Conservation (phyloP, 1,139 yeast species). For the Debaryomyces udenii region DNA sequence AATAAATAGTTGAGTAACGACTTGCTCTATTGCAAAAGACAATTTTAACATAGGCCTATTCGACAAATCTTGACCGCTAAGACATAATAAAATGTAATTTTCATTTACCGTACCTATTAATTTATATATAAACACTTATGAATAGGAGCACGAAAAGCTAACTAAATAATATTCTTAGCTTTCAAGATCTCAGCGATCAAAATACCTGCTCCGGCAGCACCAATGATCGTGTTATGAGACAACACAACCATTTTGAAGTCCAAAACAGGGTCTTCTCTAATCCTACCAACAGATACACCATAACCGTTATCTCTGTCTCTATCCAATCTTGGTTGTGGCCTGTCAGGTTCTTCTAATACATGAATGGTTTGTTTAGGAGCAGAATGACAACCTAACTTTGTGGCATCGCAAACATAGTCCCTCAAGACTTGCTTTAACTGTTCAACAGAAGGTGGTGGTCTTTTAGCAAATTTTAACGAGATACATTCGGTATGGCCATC, state of each 20-base stretch:
- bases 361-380: slow-evolving; percentile 94
- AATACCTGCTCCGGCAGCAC: slow-evolving; percentile 99
- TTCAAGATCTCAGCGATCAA: slow-evolving; percentile 88
- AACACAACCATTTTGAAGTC: slow-evolving; percentile 95
- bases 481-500: slow-evolving; percentile 99
- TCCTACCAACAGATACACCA: slow-evolving; percentile 93
- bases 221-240: slow-evolving; percentile 95
- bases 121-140: too few species aligned
- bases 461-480: slow-evolving; percentile 76
- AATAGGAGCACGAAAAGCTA: too few species aligned
- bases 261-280: slow-evolving; percentile 89
- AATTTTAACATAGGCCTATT: too few species aligned
- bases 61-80: too few species aligned
- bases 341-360: slow-evolving; percentile 84
- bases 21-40: too few species aligned
- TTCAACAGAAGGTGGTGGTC: slow-evolving; percentile 84
- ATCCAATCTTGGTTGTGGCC: slow-evolving; percentile 98
- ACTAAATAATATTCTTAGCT: slow-evolving; percentile 72
- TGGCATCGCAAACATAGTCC: slow-evolving; percentile 85
- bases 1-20: too few species aligned
- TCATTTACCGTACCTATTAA: too few species aligned
- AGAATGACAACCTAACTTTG: slow-evolving; percentile 74
- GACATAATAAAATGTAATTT: too few species aligned
- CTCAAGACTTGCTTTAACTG: slow-evolving; percentile 70
- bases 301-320: slow-evolving; percentile 93